phyloP scores from a whole-genome alignment of 306 rosid genomes.

The Vigna mungo region DNA sequence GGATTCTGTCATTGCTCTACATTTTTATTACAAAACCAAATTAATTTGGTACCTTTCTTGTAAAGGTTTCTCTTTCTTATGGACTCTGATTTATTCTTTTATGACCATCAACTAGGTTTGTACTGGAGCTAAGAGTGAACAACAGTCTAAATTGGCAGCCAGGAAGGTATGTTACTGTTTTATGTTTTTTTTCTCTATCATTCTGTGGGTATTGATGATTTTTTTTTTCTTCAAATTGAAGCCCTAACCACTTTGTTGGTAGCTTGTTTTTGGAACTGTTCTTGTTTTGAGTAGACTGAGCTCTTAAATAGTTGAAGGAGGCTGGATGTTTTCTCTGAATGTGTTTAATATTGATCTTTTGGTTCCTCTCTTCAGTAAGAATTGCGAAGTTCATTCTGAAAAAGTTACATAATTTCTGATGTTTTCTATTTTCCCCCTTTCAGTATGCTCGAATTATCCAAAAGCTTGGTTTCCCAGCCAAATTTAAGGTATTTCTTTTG shows the following conservation, averaged over 20 bases:
- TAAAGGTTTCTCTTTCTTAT: neutral
- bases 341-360: neutral
- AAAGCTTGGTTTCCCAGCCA: constrained; percentile 87
- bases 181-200: neutral
- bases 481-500: constrained; percentile 69
- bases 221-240: neutral
- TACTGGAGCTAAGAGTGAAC: constrained; percentile 96
- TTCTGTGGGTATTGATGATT: constrained; percentile 22
- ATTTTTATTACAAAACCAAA: neutral
- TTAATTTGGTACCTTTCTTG: neutral
- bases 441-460: constrained; percentile 97
- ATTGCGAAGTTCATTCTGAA: neutral
- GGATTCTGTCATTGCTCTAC: neutral
- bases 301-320: neutral
- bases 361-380: neutral
- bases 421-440: constrained; percentile 30
- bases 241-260: neutral
- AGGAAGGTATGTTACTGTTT: constrained; percentile 67
- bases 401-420: constrained; percentile 6
- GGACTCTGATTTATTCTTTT: constrained; percentile 32
- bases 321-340: neutral
- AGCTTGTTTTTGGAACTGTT: constrained; percentile 28
- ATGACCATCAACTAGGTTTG: constrained; percentile 75
- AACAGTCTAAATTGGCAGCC: constrained; percentile 91
- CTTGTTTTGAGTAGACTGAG: neutral